Base-by-base conservation (phyloP, 2,329 filamentous ascomycete species). In the Ilyonectria destructans region DNA sequence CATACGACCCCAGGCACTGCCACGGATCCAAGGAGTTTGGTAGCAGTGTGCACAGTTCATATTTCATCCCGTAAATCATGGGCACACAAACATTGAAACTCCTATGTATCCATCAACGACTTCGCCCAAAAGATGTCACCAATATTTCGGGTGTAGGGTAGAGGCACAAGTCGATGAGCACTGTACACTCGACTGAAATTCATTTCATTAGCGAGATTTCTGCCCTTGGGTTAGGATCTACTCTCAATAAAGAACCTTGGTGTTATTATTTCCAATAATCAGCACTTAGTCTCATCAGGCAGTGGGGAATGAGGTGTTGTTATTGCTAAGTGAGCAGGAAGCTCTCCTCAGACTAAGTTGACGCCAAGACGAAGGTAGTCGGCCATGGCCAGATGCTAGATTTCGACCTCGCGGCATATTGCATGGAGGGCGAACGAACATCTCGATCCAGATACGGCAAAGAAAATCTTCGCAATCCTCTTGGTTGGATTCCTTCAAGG, bases 171-270 rank as follows among this genome's bases (percentile, higher is more conserved):
- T 12, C 4, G 10, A 6, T 8, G 12, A 26, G 23, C 49, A 31
- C 8, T 52, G 49, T n/a, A 17, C 26, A 19, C 49, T 52, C 4
- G 19, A 3, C 29, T 52, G 49, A 52, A 13, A 4, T 33, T 52
- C 29, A 52, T 52, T 52, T 52, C 17, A 29, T 52, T 52, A 52
- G 17, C 29, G 26, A 52, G 9, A 52, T 52, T 52, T 52, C 17
- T 19, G n/a, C 8, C 8, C 17, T 10, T 21, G 8, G 5, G 12
- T 19, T 19, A n/a, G 9, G 49, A 19, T 52, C 29, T 12, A 19
- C 17, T 19, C n/a, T 33, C 17, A 19, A 33, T 13, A 15, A 43
- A 8, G 26, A 19, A 31, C n/a, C 17, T 19, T 6, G 4, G 4
- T 13, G n/a, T 52, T n/a, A 9, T n/a, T 33, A 3, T n/a, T 33